Evolutionary conservation across 2,329 filamentous ascomycete genomes (phyloP).

Genomic region (Emydomyces testavorans): DNA sequence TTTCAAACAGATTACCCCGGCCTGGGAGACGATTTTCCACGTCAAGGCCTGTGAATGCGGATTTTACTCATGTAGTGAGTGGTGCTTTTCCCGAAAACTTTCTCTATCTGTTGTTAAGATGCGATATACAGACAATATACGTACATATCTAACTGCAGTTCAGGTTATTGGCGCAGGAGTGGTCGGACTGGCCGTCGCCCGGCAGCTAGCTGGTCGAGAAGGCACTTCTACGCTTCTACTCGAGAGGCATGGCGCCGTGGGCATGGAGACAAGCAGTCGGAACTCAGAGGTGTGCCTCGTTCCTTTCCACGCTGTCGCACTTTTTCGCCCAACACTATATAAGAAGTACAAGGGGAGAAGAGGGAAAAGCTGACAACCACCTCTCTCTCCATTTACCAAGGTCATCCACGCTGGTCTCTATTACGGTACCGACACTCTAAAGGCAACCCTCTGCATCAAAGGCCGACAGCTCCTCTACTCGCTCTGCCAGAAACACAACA

Average conservation of each 20-base stretch:
- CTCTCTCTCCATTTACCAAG: conserved; percentile 28
- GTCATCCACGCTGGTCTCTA: conserved; percentile 95
- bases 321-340: neutral
- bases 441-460: conserved; percentile 68
- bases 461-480: conserved; percentile 69
- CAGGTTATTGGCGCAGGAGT: conserved; percentile 59
- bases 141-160: conserved; percentile 1
- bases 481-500: conserved; percentile 55
- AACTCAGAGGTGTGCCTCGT: conserved; percentile 65
- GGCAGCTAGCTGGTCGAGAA: conserved; percentile 53
- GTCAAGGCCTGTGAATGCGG: conserved; percentile 34
- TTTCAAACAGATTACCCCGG: neutral
- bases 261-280: conserved; percentile 76
- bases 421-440: conserved; percentile 65
- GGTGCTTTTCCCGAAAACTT: neutral
- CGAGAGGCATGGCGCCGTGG: conserved; percentile 63
- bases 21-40: conserved; percentile 34
- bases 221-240: conserved; percentile 61
- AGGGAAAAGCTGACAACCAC: neutral
- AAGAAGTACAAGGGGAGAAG: neutral
- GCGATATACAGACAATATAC: too few species aligned
- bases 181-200: conserved; percentile 69
- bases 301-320: neutral
- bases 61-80: conserved; percentile 51
- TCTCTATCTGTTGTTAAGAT: neutral